A percentile compares a stretch with the other conserved stretches of the same genome.
phyloP scores from a whole-genome alignment of 139 green algal genomes.

The Chlamydomonas sp. region DNA sequence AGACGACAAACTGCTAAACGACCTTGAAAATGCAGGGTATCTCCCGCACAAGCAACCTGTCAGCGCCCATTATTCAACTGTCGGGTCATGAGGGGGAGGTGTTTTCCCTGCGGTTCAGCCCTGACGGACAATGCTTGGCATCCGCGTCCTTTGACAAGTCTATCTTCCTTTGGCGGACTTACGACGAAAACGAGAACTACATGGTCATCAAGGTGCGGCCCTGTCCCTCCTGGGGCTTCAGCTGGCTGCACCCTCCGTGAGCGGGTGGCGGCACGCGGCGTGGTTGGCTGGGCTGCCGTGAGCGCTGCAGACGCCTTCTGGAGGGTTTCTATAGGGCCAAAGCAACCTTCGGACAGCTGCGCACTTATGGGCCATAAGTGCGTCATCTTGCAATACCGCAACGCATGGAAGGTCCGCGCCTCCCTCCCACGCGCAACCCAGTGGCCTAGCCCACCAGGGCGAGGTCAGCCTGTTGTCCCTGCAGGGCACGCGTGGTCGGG shows the following conservation, averaged over 20 bases:
- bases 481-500: too few relatives aligned
- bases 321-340: not conserved
- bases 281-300: not conserved
- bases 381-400: too few relatives aligned
- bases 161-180: conserved; percentile 89
- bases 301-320: not conserved
- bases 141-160: conserved; percentile 86
- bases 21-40: conserved; percentile 37
- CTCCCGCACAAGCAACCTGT: conserved; percentile 58
- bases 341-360: too few relatives aligned
- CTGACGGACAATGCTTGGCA: conserved; percentile 82
- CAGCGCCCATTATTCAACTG: conserved; percentile 90
- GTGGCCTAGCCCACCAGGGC: too few relatives aligned
- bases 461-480: too few relatives aligned
- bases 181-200: conserved; percentile 94
- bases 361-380: too few relatives aligned
- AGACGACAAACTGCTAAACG: not conserved
- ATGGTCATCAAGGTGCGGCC: conserved; percentile 76
- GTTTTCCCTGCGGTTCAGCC: conserved; percentile 85
- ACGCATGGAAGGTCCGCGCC: too few relatives aligned
- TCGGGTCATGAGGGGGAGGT: conserved; percentile 87
- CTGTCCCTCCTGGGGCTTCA: not conserved
- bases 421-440: too few relatives aligned
- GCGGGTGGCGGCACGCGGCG: not conserved
- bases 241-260: not conserved